phyloP scores from a whole-genome alignment of 192 early-diverging fungal genomes.

The Coemansia sp. region DNA sequence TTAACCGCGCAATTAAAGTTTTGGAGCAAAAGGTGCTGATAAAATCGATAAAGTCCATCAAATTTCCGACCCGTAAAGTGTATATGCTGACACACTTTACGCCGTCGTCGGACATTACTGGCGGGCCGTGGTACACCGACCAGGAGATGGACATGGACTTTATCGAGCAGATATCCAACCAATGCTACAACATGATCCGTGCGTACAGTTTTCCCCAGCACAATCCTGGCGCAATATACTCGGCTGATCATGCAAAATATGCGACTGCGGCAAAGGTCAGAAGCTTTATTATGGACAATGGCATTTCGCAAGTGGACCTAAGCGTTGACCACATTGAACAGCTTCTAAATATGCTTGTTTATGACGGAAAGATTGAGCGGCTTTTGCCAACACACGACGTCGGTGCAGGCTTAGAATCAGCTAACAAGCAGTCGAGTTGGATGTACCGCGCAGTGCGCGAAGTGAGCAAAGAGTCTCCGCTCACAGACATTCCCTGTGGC shows the following conservation, averaged over 20 bases:
- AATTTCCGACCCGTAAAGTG: conserved; percentile 83
- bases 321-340: conserved; percentile 68
- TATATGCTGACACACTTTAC: conserved; percentile 85
- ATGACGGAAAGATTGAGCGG: conserved; percentile 80
- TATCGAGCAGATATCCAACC: conserved; percentile 72
- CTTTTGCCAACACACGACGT: conserved; percentile 57
- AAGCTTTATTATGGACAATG: conserved; percentile 66
- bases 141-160: conserved; percentile 89
- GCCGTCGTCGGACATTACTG: conserved; percentile 85
- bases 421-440: conserved; percentile 56
- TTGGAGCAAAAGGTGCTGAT: conserved; percentile 81
- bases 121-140: conserved; percentile 92
- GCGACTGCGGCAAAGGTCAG: conserved; percentile 70
- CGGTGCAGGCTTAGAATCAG: conserved; percentile 57
- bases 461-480: conserved; percentile 53
- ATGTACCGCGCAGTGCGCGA: conserved; percentile 72
- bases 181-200: conserved; percentile 74
- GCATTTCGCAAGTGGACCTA: conserved; percentile 74
- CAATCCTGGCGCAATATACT: conserved; percentile 59
- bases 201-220: conserved; percentile 51
- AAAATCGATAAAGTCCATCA: conserved; percentile 86
- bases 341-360: conserved; percentile 80
- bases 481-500: conserved; percentile 85
- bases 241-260: conserved; percentile 65
- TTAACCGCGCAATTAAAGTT: conserved; percentile 72